phyloP scores from a whole-genome alignment of 495 filamentous ascomycete genomes.

The Xylaria bambusicola region DNA sequence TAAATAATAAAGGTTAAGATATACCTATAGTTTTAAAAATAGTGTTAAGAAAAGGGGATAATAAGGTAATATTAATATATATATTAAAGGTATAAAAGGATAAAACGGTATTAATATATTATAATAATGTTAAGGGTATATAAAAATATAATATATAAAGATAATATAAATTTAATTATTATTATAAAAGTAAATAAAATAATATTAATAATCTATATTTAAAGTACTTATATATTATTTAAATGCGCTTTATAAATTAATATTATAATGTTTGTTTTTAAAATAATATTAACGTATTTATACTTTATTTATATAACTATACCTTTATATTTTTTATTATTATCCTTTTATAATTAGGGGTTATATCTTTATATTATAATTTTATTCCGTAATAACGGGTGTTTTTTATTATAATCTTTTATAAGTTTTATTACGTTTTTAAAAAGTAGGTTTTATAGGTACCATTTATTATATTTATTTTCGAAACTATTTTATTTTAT shows the following conservation, averaged over 20 bases:
- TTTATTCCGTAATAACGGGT: neutral
- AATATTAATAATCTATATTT: neutral
- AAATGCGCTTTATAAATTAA: neutral
- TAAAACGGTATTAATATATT: no score
- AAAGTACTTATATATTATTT: neutral
- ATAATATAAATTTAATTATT: neutral
- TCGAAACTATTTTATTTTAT: constrained; percentile 3
- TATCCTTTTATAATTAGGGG: no score
- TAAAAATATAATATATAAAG: neutral
- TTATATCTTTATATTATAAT: neutral
- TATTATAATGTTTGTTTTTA: neutral
- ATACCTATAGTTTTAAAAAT: no score
- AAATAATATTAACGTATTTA: neutral
- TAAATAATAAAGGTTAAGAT: no score
- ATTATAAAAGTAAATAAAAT: neutral
- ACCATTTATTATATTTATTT: constrained; percentile 5
- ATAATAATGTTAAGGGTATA: no score
- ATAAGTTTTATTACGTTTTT: neutral
- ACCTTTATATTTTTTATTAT: neutral
- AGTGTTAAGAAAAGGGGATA: no score
- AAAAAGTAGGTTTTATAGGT: neutral
- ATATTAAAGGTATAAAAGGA: no score
- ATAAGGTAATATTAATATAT: no score
- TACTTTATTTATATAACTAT: neutral
- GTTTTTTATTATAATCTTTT: neutral